Conservation (phyloP, 352 stramenopile genomes). For the Phytophthora colocasiae region DNA sequence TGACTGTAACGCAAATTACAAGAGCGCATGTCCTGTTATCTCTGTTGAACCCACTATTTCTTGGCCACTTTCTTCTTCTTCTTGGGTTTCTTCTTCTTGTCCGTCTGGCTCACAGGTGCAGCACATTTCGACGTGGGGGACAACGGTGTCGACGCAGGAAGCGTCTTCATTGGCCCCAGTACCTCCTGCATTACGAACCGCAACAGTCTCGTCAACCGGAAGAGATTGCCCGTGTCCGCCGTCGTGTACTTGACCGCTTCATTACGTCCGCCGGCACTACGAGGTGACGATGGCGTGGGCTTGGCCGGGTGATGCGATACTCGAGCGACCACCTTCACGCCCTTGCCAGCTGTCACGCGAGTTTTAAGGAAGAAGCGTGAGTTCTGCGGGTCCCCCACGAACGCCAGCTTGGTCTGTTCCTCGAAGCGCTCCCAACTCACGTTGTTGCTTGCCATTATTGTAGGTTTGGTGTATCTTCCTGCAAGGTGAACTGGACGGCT, state of each 20-base stretch:
- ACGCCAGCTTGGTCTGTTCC: conserved; percentile 70
- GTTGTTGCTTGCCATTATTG: conserved; percentile 26
- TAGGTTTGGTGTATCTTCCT: conserved; percentile 7
- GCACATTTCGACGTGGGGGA: conserved; percentile 5
- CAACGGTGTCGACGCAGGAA: conserved; percentile 10
- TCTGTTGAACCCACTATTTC: conserved; percentile 13
- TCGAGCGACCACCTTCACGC: conserved; percentile 52
- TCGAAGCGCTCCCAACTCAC: conserved; percentile 75
- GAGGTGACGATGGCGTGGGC: conserved; percentile 18
- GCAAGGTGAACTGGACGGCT: conserved; percentile 9
- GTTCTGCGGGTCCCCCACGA: conserved; percentile 55
- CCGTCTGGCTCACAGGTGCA: conserved; percentile 1
- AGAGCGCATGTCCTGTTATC: not conserved
- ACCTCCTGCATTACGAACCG: conserved; percentile 78
- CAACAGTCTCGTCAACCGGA: conserved; percentile 56
- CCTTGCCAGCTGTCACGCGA: conserved; percentile 37
- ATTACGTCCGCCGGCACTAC: conserved; percentile 12
- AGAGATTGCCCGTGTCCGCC: conserved; percentile 40
- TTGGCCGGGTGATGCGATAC: conserved; percentile 45
- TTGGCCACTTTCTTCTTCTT: conserved; percentile 48
- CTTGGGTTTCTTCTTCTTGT: conserved; percentile 50
- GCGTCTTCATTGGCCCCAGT: conserved; percentile 59
- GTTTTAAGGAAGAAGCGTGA: conserved; percentile 76
- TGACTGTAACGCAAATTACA: conserved; percentile 14
- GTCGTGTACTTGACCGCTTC: conserved; percentile 42